Evolutionary conservation across 1,284 basidiomycete species (phyloP).

Genomic region (Leccinum fallax): DNA sequence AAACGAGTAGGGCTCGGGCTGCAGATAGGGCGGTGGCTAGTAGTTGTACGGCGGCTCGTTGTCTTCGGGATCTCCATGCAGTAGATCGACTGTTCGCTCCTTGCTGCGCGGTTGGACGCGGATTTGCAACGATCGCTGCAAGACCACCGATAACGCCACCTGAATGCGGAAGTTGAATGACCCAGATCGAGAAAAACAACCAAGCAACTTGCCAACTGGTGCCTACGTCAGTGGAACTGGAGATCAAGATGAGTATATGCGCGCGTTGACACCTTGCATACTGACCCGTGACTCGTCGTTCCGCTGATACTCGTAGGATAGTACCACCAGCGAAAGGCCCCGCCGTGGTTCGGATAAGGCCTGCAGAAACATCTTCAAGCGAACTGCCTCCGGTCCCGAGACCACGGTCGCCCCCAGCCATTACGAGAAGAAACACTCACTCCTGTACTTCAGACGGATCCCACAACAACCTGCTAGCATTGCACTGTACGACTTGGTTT

Average conservation of each 20-base stretch:
- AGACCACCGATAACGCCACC: constrained; percentile 58
- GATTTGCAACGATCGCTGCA: constrained; percentile 24
- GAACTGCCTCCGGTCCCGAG: constrained; percentile 42
- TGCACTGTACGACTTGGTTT: constrained; percentile 65
- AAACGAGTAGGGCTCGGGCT: constrained; percentile 66
- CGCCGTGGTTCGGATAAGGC: constrained; percentile 23
- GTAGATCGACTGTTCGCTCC: constrained; percentile 57
- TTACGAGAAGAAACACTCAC: constrained; percentile 38
- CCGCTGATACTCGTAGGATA: constrained; percentile 58
- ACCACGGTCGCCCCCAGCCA: no score
- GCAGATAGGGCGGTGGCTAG: constrained; percentile 64
- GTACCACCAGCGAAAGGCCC: constrained; percentile 67
- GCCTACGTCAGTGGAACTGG: constrained; percentile 45
- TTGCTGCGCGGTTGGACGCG: constrained; percentile 41
- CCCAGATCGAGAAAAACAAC: neutral
- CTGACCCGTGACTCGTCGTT: constrained; percentile 30
- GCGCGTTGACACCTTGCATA: constrained; percentile 12
- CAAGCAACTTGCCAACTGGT: constrained; percentile 49
- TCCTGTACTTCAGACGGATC: constrained; percentile 51
- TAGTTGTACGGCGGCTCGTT: constrained; percentile 33
- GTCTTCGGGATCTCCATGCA: constrained; percentile 40
- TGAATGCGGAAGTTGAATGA: constrained; percentile 36
- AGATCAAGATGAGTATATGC: neutral
- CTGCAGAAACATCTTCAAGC: no score
- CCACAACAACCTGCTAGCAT: constrained; percentile 65